Evolutionary conservation across 345 rosid species (phyloP).

Genomic region (Bruguiera sexangula): DNA sequence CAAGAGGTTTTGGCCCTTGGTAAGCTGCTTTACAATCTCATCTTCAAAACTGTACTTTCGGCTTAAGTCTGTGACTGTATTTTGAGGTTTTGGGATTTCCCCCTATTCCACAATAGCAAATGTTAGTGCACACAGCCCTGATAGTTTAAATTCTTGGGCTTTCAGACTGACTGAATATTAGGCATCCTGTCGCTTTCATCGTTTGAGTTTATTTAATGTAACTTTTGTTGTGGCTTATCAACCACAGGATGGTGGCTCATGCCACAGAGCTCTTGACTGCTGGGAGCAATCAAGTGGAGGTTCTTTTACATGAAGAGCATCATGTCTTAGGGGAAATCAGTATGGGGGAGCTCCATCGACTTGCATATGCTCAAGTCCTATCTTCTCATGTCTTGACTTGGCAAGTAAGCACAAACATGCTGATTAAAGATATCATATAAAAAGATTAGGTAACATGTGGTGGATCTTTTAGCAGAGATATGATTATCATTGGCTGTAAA

Average conservation of each 20-base stretch:
- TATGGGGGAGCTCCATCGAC: conserved; percentile 85
- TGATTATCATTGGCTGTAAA: not conserved
- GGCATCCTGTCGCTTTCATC: not conserved
- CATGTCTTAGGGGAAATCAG: conserved; percentile 68
- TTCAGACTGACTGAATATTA: conserved; percentile 4
- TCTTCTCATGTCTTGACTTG: conserved; percentile 89
- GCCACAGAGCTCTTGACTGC: conserved; percentile 80
- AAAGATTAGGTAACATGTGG: not conserved
- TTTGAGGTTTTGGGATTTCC: not conserved
- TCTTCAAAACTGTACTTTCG: not conserved
- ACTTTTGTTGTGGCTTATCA: conserved; percentile 21
- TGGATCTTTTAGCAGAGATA: not conserved
- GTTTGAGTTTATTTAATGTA: not conserved
- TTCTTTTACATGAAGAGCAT: conserved; percentile 72
- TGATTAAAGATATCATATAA: conserved; percentile 2
- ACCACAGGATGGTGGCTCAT: conserved; percentile 86
- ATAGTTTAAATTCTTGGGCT: not conserved
- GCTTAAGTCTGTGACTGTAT: not conserved
- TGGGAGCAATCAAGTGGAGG: conserved; percentile 70
- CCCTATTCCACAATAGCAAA: too few relatives aligned
- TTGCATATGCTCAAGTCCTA: conserved; percentile 92
- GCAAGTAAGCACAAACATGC: conserved; percentile 63
- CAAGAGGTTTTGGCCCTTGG: conserved; percentile 95
- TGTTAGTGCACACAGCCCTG: not conserved
- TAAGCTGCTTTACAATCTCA: conserved; percentile 34